Percentiles rank a stretch among this genome's conserved stretches.
Evolutionary conservation across 257 asterid species (phyloP).

Genomic region (Misopates orontium): DNA sequence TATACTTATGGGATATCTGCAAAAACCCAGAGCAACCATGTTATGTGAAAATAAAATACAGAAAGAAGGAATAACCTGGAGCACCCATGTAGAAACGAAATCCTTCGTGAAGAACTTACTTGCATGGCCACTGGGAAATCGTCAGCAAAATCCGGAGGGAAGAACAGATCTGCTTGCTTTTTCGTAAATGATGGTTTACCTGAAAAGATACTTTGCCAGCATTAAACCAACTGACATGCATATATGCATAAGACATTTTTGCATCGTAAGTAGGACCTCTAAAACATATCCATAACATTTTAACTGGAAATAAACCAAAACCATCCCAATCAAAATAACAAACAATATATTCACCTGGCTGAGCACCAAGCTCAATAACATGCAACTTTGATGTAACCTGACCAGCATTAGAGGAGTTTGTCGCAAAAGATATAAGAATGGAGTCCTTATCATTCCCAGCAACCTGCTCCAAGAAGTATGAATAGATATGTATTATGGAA

Average conservation of each 20-base stretch:
- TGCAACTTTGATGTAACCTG: constrained; percentile 67
- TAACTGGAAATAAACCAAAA: not conserved
- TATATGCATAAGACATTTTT: not conserved
- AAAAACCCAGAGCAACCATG: constrained; percentile 24
- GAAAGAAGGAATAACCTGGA: not conserved
- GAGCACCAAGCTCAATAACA: constrained; percentile 76
- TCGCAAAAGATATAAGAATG: constrained; percentile 80
- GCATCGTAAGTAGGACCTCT: constrained; percentile 3
- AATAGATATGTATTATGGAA: constrained; percentile 12
- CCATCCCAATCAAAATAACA: not conserved
- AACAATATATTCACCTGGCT: constrained; percentile 52
- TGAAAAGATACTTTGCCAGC: constrained; percentile 29
- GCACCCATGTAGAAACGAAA: not conserved
- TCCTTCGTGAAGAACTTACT: constrained; percentile 42
- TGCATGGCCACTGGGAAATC: constrained; percentile 97
- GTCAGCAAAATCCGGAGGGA: constrained; percentile 94
- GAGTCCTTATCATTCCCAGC: constrained; percentile 89
- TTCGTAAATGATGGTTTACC: constrained; percentile 84
- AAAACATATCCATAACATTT: not conserved
- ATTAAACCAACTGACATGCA: constrained; percentile 21
- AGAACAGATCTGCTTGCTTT: constrained; percentile 94
- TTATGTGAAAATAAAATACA: constrained; percentile 21
- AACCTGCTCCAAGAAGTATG: constrained; percentile 48
- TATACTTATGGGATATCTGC: constrained; percentile 76
- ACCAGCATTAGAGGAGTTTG: constrained; percentile 63